These are phyloP conservation scores for Beauveria rudraprayagi DNA, from an alignment of 2,329 filamentous ascomycete genomes.

Conservation along the genomic window DNA sequence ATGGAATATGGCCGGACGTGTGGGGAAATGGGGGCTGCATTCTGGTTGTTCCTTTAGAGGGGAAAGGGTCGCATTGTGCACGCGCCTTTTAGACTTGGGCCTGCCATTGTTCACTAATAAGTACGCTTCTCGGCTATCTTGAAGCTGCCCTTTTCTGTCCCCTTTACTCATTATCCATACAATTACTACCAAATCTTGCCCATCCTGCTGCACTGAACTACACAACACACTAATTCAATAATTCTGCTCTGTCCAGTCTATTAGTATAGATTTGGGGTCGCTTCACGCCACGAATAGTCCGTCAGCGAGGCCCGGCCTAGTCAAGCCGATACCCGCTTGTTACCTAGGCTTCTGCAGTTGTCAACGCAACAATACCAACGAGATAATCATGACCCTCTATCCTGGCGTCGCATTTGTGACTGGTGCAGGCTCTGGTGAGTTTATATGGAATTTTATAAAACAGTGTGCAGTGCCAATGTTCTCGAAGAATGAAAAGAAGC, in stretches of 20 bases:
- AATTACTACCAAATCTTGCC: no score
- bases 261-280: no score
- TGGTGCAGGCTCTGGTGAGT: constrained; percentile 24
- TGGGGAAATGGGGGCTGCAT: background rate
- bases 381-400: constrained; percentile 18
- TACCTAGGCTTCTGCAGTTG: background rate
- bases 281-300: background rate
- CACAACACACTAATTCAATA: no score
- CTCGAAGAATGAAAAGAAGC: no score
- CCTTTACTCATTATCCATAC: no score
- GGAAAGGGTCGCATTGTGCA: background rate
- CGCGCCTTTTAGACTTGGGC: background rate
- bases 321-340: background rate
- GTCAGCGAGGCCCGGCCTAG: background rate
- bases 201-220: no score
- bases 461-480: no score
- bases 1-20: background rate
- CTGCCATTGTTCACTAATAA: background rate
- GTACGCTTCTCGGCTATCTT: no score
- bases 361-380: background rate
- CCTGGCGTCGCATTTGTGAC: constrained; percentile 24
- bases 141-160: no score
- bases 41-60: background rate
- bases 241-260: no score
- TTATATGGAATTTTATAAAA: no score